Conservation (phyloP, 306 rosid genomes). For the Sophora flavescens region DNA sequence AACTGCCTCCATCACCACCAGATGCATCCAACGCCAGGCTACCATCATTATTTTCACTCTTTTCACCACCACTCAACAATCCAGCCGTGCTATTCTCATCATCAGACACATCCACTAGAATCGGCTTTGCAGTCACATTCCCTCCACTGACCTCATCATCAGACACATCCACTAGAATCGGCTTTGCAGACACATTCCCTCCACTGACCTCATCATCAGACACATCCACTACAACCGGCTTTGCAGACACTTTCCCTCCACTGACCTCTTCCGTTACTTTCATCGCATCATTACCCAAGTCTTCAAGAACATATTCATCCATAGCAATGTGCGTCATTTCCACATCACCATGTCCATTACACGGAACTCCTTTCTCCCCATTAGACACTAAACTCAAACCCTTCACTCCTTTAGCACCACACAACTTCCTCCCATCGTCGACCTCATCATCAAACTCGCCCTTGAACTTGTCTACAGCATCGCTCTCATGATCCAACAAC, state of each 20-base stretch:
- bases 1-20: constrained; percentile 41
- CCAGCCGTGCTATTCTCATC: constrained; percentile 41
- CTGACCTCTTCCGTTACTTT: neutral
- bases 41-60: constrained; percentile 31
- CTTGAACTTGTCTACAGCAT: constrained; percentile 32
- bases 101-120: constrained; percentile 27
- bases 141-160: neutral
- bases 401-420: constrained; percentile 45
- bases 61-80: constrained; percentile 43
- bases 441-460: constrained; percentile 25
- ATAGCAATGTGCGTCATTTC: constrained; percentile 15
- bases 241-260: constrained; percentile 5
- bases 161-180: no score
- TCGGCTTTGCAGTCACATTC: constrained; percentile 4
- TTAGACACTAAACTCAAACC: constrained; percentile 30
- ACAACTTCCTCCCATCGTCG: constrained; percentile 43
- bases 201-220: constrained; percentile 24
- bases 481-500: constrained; percentile 38
- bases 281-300: constrained; percentile 27
- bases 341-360: constrained; percentile 39
- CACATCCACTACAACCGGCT: constrained; percentile 26
- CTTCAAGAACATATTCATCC: constrained; percentile 3
- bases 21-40: constrained; percentile 50
- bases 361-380: constrained; percentile 35
- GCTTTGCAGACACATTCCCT: constrained; percentile 7